A percentile compares a stretch with the other conserved stretches of the same genome.
Conservation (phyloP, 371 early-diverging fungal genomes). For the Saksenaea oblongispora region DNA sequence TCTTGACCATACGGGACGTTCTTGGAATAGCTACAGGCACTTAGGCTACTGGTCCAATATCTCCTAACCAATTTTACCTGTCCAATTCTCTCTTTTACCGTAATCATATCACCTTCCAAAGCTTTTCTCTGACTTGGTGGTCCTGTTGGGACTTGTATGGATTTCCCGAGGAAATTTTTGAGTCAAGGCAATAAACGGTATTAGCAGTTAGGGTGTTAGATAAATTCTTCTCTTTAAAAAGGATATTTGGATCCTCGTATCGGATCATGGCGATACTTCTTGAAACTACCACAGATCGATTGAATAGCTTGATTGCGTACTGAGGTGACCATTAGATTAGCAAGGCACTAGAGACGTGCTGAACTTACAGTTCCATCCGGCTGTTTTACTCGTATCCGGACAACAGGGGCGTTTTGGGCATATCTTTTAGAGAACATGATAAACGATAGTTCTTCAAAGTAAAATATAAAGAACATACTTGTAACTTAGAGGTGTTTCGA, state of each 20-base stretch:
- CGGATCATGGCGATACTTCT: slow-evolving; percentile 2
- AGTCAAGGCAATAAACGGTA: not conserved
- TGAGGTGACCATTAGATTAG: slow-evolving; percentile 8
- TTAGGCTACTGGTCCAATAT: not conserved
- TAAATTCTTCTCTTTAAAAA: not conserved
- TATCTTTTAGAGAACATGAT: slow-evolving; percentile 31
- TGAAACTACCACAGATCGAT: not conserved
- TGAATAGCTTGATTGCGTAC: slow-evolving; percentile 34
- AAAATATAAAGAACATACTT: slow-evolving; percentile 29
- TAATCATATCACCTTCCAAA: not conserved
- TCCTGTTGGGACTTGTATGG: not conserved
- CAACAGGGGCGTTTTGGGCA: slow-evolving; percentile 48
- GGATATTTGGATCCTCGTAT: slow-evolving; percentile 20
- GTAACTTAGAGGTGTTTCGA: slow-evolving; percentile 47
- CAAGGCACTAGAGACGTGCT: not conserved
- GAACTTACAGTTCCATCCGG: slow-evolving; percentile 49
- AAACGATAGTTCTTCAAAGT: not conserved
- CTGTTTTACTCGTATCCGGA: slow-evolving; percentile 46
- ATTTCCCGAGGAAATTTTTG: not conserved
- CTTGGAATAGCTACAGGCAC: slow-evolving; percentile 37
- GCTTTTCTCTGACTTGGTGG: not conserved
- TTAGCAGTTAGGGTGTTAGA: not conserved
- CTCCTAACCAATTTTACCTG: slow-evolving; percentile 3
- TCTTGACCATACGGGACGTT: slow-evolving; percentile 61
- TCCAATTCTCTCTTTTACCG: not conserved